phyloP scores from a whole-genome alignment of 805 yeast species.

The Saccharomycopsis javanensis region DNA sequence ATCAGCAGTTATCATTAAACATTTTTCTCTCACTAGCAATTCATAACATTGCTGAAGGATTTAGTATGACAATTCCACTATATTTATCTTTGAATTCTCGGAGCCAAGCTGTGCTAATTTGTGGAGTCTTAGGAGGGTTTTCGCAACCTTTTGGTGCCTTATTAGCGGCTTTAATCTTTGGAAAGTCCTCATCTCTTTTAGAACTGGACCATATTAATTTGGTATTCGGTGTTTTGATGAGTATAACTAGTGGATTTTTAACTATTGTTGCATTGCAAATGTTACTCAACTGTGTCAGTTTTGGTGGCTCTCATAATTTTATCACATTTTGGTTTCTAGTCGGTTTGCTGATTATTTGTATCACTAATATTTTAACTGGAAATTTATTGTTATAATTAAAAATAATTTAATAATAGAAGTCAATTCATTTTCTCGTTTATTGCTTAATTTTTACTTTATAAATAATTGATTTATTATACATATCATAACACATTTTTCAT shows the following conservation, averaged over 20 bases:
- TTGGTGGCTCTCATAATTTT: conserved; percentile 49
- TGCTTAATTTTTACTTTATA: background rate
- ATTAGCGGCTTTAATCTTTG: conserved; percentile 47
- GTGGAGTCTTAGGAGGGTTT: conserved; percentile 66
- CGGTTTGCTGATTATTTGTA: conserved; percentile 50
- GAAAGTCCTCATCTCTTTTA: conserved; percentile 28
- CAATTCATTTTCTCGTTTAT: background rate
- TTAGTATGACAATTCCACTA: conserved; percentile 84
- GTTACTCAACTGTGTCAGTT: conserved; percentile 74
- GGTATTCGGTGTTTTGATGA: conserved; percentile 55
- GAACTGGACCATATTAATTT: conserved; percentile 30
- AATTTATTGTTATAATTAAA: conserved; percentile 1
- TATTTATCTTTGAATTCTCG: conserved; percentile 65
- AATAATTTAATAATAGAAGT: too few species aligned
- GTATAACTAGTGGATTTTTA: conserved; percentile 76
- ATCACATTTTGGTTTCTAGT: conserved; percentile 50
- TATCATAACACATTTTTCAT: too few species aligned
- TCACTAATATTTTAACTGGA: conserved; percentile 32
- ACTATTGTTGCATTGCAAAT: conserved; percentile 74
- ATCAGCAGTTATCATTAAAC: conserved; percentile 57
- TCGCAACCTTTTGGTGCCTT: conserved; percentile 89
- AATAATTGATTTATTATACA: too few species aligned
- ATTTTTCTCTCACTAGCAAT: conserved; percentile 78
- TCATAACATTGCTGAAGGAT: conserved; percentile 91
- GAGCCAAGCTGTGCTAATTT: conserved; percentile 49